phyloP scores from a whole-genome alignment of 2,329 filamentous ascomycete species.

The Colletotrichum cordylinicola region DNA sequence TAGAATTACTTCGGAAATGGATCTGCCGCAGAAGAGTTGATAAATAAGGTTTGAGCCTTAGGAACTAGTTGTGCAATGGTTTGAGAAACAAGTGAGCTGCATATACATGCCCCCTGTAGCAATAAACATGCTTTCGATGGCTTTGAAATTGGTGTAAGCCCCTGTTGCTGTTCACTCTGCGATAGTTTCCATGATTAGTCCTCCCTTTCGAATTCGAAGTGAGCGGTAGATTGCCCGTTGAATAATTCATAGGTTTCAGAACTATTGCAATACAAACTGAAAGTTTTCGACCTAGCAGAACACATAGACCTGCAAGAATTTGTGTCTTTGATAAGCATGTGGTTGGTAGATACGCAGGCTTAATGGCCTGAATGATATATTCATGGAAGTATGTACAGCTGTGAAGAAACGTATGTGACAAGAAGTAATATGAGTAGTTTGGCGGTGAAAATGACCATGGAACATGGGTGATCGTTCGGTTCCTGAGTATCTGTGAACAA shows the following conservation, averaged over 20 bases:
- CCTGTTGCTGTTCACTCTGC: no score
- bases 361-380: background rate
- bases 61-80: no score
- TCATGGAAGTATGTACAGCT: background rate
- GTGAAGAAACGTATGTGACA: background rate
- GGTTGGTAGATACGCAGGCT: background rate
- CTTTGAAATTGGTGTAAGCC: no score
- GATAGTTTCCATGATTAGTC: no score
- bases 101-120: no score
- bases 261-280: background rate
- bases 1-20: background rate
- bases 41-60: no score
- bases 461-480: background rate
- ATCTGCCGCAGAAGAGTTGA: background rate
- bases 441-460: background rate
- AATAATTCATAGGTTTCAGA: background rate
- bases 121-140: no score
- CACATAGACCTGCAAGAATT: background rate
- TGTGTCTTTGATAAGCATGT: background rate
- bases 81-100: no score
- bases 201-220: background rate
- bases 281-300: background rate
- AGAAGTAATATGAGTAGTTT: background rate
- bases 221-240: background rate
- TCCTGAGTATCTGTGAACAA: no score